Evolutionary conservation across 331 rosid species (phyloP).

Genomic region (Telfairia occidentalis): DNA sequence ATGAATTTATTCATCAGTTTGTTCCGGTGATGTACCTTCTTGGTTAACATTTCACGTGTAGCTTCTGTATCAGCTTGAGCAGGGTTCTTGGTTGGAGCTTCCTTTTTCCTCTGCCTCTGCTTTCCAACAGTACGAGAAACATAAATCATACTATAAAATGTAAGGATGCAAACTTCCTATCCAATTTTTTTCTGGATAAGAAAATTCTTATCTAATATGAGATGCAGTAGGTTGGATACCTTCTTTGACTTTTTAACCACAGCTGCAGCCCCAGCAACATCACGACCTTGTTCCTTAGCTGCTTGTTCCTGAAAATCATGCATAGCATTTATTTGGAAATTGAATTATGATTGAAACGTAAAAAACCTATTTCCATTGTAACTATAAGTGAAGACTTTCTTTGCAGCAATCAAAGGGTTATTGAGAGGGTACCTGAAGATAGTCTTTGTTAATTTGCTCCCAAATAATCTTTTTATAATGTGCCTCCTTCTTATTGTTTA

Average conservation of each 20-base stretch:
- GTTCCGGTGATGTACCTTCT: neutral
- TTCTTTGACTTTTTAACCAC: constrained; percentile 3
- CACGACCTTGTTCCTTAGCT: neutral
- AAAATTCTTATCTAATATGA: neutral
- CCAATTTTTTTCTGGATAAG: neutral
- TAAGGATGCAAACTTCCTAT: neutral
- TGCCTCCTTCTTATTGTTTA: neutral
- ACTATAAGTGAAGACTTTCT: neutral
- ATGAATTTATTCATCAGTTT: neutral
- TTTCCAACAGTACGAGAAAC: neutral
- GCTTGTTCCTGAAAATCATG: constrained; percentile 3
- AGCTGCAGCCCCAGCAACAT: neutral
- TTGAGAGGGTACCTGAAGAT: constrained; percentile 6
- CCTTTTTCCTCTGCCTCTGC: neutral
- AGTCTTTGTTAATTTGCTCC: constrained; percentile 6
- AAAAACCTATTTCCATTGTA: neutral
- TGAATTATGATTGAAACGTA: neutral
- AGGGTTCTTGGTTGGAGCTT: neutral
- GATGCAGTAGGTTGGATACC: neutral
- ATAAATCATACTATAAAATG: neutral
- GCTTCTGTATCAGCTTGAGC: neutral
- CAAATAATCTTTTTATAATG: constrained; percentile 10
- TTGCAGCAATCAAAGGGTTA: neutral
- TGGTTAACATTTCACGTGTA: neutral
- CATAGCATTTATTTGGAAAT: neutral